Conservation (phyloP, 805 yeast species). For the Jamesozyma rosinii region DNA sequence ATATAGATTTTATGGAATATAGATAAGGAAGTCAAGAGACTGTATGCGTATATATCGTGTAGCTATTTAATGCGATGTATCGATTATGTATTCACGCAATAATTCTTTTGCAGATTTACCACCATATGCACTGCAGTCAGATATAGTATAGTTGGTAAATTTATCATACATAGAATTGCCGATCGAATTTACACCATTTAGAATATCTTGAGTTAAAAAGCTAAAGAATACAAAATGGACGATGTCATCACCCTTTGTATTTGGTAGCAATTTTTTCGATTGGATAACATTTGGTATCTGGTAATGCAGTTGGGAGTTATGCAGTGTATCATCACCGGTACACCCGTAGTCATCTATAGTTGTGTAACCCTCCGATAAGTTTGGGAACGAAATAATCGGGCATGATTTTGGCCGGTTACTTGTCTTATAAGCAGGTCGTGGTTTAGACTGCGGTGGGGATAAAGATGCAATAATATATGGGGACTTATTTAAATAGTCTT, state of each 20-base stretch:
- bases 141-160: conserved; percentile 22
- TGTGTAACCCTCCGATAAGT: conserved; percentile 56
- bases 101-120: conserved; percentile 38
- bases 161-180: conserved; percentile 2
- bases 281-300: conserved; percentile 75
- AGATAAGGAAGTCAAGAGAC: too few species aligned
- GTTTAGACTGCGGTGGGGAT: conserved; percentile 10
- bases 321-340: conserved; percentile 80
- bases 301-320: conserved; percentile 47
- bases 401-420: conserved; percentile 8
- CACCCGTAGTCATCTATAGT: conserved; percentile 79
- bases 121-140: conserved; percentile 34
- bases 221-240: conserved; percentile 74
- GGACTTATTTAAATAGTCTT: conserved; percentile 48
- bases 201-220: conserved; percentile 40
- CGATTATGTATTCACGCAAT: conserved; percentile 31
- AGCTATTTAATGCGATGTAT: background rate
- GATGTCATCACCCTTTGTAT: conserved; percentile 19
- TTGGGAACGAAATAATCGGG: conserved; percentile 20
- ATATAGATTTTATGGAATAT: too few species aligned
- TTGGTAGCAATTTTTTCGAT: conserved; percentile 20
- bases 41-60: too few species aligned
- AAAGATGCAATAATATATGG: conserved; percentile 12
- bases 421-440: background rate
- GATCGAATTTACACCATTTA: conserved; percentile 35